Conservation (phyloP, 768 basidiomycete genomes). For the Suillus decipiens region DNA sequence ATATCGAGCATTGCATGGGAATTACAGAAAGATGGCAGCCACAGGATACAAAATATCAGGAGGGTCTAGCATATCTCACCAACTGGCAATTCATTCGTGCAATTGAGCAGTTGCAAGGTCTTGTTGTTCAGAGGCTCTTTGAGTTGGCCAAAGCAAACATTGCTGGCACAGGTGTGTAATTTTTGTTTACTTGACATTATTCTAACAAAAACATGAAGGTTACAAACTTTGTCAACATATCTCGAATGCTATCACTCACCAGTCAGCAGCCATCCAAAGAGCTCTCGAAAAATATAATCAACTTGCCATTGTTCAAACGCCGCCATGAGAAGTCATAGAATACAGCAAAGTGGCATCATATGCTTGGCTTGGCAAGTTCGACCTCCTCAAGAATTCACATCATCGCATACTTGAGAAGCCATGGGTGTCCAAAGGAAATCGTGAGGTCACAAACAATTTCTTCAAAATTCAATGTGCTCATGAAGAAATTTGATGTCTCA, state of each 20-base stretch:
- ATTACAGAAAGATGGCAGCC: slow-evolving; percentile 32
- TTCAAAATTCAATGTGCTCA: not conserved
- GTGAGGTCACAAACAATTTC: not conserved
- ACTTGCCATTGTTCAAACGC: slow-evolving; percentile 21
- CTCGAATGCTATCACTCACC: slow-evolving; percentile 32
- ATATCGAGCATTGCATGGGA: slow-evolving; percentile 25
- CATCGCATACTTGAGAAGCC: slow-evolving; percentile 28
- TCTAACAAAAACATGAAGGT: slow-evolving; percentile 17
- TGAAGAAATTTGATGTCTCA: not conserved
- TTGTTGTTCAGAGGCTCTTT: slow-evolving; percentile 39
- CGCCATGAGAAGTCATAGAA: slow-evolving; percentile 18
- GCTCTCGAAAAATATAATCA: slow-evolving; percentile 36
- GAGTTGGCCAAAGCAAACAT: slow-evolving; percentile 42
- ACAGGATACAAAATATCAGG: slow-evolving; percentile 24
- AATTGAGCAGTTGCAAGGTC: slow-evolving; percentile 35
- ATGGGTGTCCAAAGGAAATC: slow-evolving; percentile 24
- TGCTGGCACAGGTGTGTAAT: slow-evolving; percentile 32
- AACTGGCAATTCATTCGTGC: slow-evolving; percentile 27
- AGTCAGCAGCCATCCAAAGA: slow-evolving; percentile 33
- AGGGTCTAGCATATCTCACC: slow-evolving; percentile 7
- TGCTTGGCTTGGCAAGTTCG: slow-evolving; percentile 31
- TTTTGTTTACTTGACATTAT: not conserved
- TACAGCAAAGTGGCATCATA: slow-evolving; percentile 23
- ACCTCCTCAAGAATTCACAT: slow-evolving; percentile 32
- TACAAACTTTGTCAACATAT: slow-evolving; percentile 38